Conservation (phyloP, 352 stramenopile genomes). For the Pythium aphanidermatum region DNA sequence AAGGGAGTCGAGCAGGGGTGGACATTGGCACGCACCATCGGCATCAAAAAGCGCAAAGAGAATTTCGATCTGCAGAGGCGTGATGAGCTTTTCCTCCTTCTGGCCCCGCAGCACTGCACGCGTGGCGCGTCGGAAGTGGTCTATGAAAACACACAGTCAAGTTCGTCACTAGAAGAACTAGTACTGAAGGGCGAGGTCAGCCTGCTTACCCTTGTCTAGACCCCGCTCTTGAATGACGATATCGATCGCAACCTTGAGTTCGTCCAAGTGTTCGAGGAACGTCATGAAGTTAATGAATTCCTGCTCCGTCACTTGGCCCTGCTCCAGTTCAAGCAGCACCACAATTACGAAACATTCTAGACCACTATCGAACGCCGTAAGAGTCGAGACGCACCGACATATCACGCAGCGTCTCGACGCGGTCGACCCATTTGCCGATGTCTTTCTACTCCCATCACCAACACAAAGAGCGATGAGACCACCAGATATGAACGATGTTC, state of each 20-base stretch:
- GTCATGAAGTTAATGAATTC: constrained; percentile 84
- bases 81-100: constrained; percentile 57
- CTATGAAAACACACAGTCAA: constrained; percentile 20
- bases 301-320: constrained; percentile 68
- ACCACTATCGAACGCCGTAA: no score
- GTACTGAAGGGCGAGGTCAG: not conserved
- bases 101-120: constrained; percentile 52
- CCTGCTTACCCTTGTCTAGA: constrained; percentile 59
- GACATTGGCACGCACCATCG: constrained; percentile 38
- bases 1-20: not conserved
- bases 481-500: constrained; percentile 1
- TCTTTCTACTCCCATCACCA: constrained; percentile 28
- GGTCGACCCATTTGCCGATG: constrained; percentile 75
- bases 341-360: constrained; percentile 3
- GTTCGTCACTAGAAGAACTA: not conserved
- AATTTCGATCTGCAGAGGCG: constrained; percentile 79
- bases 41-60: constrained; percentile 80
- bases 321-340: not conserved
- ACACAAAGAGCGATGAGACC: not conserved
- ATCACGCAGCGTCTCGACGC: constrained; percentile 57
- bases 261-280: constrained; percentile 78
- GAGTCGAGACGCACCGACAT: constrained; percentile 32
- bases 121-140: constrained; percentile 75
- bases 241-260: constrained; percentile 80
- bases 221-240: constrained; percentile 79